Evolutionary conservation across 805 yeast genomes (phyloP).

Genomic region (Candida qinlingensis): DNA sequence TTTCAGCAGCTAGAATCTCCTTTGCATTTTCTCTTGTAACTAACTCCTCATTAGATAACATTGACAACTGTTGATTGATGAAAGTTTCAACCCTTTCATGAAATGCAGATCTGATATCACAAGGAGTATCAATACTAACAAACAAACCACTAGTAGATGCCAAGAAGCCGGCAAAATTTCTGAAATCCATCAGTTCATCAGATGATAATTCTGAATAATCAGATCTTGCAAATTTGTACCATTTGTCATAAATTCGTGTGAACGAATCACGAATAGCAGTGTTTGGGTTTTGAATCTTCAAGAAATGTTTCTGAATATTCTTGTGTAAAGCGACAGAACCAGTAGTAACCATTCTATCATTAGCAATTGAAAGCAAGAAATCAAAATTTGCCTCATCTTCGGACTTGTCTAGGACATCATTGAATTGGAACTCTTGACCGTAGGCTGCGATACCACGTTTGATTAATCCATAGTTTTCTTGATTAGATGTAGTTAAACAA

Average conservation of each 20-base stretch:
- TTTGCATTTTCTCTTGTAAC: conserved; percentile 64
- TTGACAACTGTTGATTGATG: conserved; percentile 43
- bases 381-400: conserved; percentile 25
- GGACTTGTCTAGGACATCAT: background rate
- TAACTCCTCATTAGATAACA: conserved; percentile 44
- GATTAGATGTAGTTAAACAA: conserved; percentile 45
- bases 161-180: conserved; percentile 68
- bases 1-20: conserved; percentile 62
- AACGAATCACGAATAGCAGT: conserved; percentile 36
- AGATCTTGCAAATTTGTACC: conserved; percentile 30
- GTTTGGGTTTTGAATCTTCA: conserved; percentile 25
- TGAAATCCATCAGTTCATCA: conserved; percentile 41
- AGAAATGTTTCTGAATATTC: conserved; percentile 42
- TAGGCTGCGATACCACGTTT: conserved; percentile 34
- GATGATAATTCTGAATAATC: conserved; percentile 23
- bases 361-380: conserved; percentile 39
- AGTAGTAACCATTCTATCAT: conserved; percentile 54
- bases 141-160: conserved; percentile 68
- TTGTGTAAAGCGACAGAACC: conserved; percentile 75
- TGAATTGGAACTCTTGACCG: conserved; percentile 19
- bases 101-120: conserved; percentile 27
- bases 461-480: conserved; percentile 44
- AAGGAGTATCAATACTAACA: conserved; percentile 27
- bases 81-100: conserved; percentile 39
- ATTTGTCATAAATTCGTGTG: conserved; percentile 43